These are phyloP conservation scores for Exophiala phaeomuriformis DNA, from an alignment of 2,329 filamentous ascomycete species.

Conservation along the genomic window DNA sequence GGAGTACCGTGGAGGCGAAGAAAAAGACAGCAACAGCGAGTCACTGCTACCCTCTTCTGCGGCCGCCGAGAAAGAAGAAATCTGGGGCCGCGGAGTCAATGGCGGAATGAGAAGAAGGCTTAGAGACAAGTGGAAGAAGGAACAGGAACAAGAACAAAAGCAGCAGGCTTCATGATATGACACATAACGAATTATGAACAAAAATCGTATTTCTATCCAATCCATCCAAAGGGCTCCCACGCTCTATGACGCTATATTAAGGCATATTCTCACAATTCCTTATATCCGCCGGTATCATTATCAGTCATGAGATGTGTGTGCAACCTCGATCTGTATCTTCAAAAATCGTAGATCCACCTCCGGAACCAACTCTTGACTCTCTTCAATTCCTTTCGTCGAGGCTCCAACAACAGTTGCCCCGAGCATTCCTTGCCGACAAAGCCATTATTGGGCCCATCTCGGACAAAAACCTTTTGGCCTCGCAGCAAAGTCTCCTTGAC, in stretches of 20 bases:
- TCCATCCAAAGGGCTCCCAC: neutral
- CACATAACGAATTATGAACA: neutral
- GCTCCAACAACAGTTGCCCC: slow-evolving; percentile 37
- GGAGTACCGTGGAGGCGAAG: slow-evolving; percentile 20
- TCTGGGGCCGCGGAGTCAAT: slow-evolving; percentile 38
- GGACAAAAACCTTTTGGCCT: slow-evolving; percentile 64
- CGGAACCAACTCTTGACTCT: slow-evolving; percentile 23
- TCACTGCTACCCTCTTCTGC: neutral
- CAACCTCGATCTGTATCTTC: neutral
- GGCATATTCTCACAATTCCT: neutral
- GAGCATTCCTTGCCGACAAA: slow-evolving; percentile 34
- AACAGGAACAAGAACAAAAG: slow-evolving; percentile 14
- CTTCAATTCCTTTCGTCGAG: slow-evolving; percentile 23
- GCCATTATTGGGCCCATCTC: slow-evolving; percentile 48
- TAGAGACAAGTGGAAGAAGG: slow-evolving; percentile 35
- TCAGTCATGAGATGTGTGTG: neutral
- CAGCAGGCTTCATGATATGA: neutral
- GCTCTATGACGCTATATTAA: neutral
- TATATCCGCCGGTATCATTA: neutral
- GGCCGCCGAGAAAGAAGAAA: slow-evolving; percentile 30
- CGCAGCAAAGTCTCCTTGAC: slow-evolving; percentile 81
- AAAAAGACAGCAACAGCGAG: neutral
- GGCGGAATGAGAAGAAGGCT: slow-evolving; percentile 37
- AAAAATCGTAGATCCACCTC: slow-evolving; percentile 23
- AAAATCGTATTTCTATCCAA: neutral